phyloP scores from a whole-genome alignment of 2,329 filamentous ascomycete species.

The Cladophialophora yegresii region DNA sequence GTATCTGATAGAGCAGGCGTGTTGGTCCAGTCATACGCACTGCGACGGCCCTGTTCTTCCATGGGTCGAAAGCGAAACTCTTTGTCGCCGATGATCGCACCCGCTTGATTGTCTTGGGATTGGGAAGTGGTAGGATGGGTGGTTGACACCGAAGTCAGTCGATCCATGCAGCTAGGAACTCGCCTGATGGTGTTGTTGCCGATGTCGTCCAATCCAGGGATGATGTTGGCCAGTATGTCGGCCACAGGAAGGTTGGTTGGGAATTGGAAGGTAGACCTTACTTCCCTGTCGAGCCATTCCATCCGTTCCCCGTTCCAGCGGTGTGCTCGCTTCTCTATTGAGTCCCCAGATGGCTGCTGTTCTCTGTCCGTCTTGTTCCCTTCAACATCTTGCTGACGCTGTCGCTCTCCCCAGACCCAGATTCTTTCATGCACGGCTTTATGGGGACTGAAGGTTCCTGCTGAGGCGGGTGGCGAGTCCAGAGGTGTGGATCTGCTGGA shows the following conservation, averaged over 20 bases:
- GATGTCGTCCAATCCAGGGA: neutral
- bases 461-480: neutral
- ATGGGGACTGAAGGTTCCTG: neutral
- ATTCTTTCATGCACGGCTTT: neutral
- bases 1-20: neutral
- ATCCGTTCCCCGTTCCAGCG: neutral
- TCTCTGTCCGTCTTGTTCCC: neutral
- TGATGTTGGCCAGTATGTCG: neutral
- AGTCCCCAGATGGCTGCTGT: neutral
- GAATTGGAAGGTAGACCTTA: neutral
- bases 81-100: neutral
- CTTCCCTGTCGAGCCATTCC: neutral
- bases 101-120: neutral
- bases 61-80: neutral
- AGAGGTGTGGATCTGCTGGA: too few species aligned
- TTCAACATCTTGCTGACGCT: neutral
- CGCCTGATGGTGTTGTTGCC: neutral
- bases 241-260: neutral
- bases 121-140: neutral
- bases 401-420: neutral
- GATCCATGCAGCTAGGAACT: neutral
- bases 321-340: neutral
- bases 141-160: too few species aligned
- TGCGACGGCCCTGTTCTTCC: constrained; percentile 6
- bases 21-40: constrained; percentile 15